Conservation (phyloP, 805 yeast genomes). For the Candida sphagnicola region DNA sequence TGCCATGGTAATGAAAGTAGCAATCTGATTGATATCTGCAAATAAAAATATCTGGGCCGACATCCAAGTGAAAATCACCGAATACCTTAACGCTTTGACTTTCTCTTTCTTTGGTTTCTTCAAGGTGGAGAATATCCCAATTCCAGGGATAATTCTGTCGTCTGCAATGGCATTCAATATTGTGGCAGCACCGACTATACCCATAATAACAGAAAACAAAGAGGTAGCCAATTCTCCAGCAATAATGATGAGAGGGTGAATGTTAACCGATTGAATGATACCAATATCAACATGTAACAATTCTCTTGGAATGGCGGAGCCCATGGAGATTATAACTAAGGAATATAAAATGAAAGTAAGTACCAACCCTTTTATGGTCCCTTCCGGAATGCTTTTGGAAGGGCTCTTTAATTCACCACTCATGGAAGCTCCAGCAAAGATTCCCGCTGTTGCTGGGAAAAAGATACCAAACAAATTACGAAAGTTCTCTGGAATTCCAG, state of each 20-base stretch:
- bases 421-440: conserved; percentile 98
- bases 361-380: conserved; percentile 82
- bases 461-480: conserved; percentile 88
- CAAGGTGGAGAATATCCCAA: conserved; percentile 44
- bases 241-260: conserved; percentile 64
- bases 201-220: conserved; percentile 89
- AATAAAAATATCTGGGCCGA: conserved; percentile 81
- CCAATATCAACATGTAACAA: conserved; percentile 76
- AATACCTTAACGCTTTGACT: conserved; percentile 56
- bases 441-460: conserved; percentile 98
- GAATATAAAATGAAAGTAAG: conserved; percentile 76
- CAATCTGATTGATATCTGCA: conserved; percentile 90
- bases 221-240: conserved; percentile 93
- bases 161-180: conserved; percentile 87
- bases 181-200: conserved; percentile 93
- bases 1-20: conserved; percentile 95
- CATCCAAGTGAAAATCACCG: conserved; percentile 73
- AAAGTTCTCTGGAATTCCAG: conserved; percentile 60
- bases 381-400: conserved; percentile 84
- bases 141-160: conserved; percentile 83
- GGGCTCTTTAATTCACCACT: conserved; percentile 89
- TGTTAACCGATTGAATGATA: conserved; percentile 75
- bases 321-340: conserved; percentile 77
- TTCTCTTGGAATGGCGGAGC: conserved; percentile 74
- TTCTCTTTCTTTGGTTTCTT: conserved; percentile 39